phyloP scores from a whole-genome alignment of 371 early-diverging fungal species.

The Lichtheimia hyalospora region DNA sequence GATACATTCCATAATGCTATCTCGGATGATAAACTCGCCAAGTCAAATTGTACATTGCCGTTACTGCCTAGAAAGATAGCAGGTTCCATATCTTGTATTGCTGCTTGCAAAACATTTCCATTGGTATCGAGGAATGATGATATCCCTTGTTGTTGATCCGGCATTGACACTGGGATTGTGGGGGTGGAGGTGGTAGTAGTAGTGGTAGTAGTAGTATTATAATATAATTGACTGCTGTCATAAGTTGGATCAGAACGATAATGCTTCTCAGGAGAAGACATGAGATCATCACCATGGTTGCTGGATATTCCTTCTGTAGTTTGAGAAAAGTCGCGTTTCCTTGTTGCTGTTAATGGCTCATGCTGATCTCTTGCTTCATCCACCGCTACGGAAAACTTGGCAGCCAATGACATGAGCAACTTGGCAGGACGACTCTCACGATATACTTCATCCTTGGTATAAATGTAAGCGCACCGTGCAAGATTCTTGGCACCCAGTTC shows the following conservation, averaged over 20 bases:
- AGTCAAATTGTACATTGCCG: slow-evolving; percentile 15
- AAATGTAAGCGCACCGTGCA: slow-evolving; percentile 19
- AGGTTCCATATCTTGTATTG: not conserved
- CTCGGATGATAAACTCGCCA: slow-evolving; percentile 24
- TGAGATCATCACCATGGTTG: not conserved
- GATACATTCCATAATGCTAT: slow-evolving; percentile 35
- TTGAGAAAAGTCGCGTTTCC: slow-evolving; percentile 3
- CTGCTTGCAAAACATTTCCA: slow-evolving; percentile 2
- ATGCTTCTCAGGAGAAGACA: not conserved
- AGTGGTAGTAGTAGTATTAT: no score
- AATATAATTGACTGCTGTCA: not conserved
- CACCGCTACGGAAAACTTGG: slow-evolving; percentile 10
- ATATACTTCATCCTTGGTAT: slow-evolving; percentile 14
- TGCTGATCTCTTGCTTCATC: slow-evolving; percentile 8
- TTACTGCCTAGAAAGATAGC: not conserved
- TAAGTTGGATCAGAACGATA: not conserved
- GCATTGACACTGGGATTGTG: no score
- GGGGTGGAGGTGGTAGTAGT: no score
- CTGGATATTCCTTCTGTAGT: no score
- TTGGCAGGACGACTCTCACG: slow-evolving; percentile 13
- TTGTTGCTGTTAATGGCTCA: not conserved
- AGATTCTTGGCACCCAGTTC: slow-evolving; percentile 25
- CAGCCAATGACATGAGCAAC: slow-evolving; percentile 9
- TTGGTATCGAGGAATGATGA: no score
- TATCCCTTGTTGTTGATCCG: no score